Evolutionary conservation across 345 rosid species (phyloP), one percentile per base, ranked within the genome.

Genomic region (Fremontodendron californicum): DNA sequence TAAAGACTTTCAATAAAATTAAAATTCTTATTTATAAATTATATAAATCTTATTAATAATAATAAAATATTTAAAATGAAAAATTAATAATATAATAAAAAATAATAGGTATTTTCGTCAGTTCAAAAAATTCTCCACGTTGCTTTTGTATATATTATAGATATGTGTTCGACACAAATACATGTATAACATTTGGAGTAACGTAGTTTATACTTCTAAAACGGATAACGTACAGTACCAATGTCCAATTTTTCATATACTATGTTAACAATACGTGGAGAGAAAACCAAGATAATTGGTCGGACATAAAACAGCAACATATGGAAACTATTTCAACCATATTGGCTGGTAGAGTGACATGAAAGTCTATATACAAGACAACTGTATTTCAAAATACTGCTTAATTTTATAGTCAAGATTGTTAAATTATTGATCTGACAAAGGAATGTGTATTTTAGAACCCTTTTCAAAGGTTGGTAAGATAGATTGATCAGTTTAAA

Each of bases 391-490:
- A 52, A 70, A 46, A 40, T 40, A 12, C 19, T 23, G 62, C 52
- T 52, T n/a, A n/a, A n/a, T 37, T 46, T 39, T 23, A 45, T 52
- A 9, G 73, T 66, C 33, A 66, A 76, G 12, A 66, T n/a, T 71
- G 61, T 33, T 48, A 51, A 8, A 45, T 37, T 15, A 65, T 51
- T 31, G 27, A 4, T 27, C 49, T 31, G 69, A 63, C 54, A 35
- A 39, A 74, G 15, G 16, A 45, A 71, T 52, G 31, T 73, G 64
- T 13, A 3, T 43, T 73, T 42, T 2, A n/a, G 46, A 40, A 78
- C 35, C 33, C 54, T 54, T 74, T 31, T 58, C 42, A n/a, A 21
- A 43, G 75, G 71, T 71, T 67, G 75, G 78, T 60, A 69, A 74
- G 73, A 65, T 74, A 40, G 71, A 57, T 0, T 55, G 5, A 23